A percentile compares a stretch with the other conserved stretches of the same genome.
These are phyloP conservation scores for Balamuthia mandrillaris DNA, from an alignment of 208 protist genomes.

Conservation along the genomic window DNA sequence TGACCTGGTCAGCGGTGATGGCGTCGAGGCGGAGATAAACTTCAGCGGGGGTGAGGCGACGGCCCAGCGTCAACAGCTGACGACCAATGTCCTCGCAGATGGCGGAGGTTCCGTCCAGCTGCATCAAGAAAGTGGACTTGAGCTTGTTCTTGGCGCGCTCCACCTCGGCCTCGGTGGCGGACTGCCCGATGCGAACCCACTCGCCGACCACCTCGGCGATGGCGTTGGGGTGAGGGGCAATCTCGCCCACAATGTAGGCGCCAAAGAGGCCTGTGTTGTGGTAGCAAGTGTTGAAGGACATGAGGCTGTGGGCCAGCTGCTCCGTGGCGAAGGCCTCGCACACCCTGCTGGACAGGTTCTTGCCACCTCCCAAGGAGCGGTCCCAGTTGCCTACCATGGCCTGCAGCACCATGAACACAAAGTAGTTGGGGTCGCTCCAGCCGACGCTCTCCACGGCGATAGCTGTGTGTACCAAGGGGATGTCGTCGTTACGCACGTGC, in stretches of 20 bases:
- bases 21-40: conserved; percentile 86
- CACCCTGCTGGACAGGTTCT: conserved; percentile 57
- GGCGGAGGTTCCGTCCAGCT: conserved; percentile 89
- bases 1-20: conserved; percentile 81
- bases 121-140: conserved; percentile 86
- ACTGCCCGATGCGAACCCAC: conserved; percentile 55
- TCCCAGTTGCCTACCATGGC: conserved; percentile 88
- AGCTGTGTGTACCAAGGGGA: conserved; percentile 60
- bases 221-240: conserved; percentile 49
- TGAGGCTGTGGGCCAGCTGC: conserved; percentile 58
- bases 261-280: conserved; percentile 80
- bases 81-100: conserved; percentile 93
- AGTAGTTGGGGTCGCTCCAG: conserved; percentile 83
- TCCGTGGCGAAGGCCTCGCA: conserved; percentile 42
- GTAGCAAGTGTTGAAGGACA: conserved; percentile 74
- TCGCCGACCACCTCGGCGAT: conserved; percentile 57
- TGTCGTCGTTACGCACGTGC: conserved; percentile 62
- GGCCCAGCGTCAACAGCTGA: conserved; percentile 86
- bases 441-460: conserved; percentile 76
- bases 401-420: conserved; percentile 87
- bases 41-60: conserved; percentile 83
- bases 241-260: conserved; percentile 57
- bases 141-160: conserved; percentile 88
- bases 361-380: conserved; percentile 60
- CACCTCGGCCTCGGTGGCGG: conserved; percentile 75